Evolutionary conservation across 2,329 filamentous ascomycete genomes (phyloP), one percentile per base, ranked within the genome.

Genomic region (Colletotrichum sp.): DNA sequence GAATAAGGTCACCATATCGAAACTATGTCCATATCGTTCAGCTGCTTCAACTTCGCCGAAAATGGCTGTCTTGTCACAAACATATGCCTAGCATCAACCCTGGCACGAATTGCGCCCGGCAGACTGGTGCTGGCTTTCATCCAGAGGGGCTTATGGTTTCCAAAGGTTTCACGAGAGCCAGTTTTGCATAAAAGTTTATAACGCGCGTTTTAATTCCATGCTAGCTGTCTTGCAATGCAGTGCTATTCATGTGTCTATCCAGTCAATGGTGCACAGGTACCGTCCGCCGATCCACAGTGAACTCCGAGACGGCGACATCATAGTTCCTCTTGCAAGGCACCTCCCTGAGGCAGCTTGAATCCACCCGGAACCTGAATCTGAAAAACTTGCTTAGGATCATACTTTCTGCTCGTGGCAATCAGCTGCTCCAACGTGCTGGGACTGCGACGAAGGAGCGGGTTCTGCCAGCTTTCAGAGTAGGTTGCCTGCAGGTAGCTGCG

Each of bases 401-500:
- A 76, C 71, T 70, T 70, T 32, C 8, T 15, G 59, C 65, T 69
- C 13, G 69, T 71, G 4, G 60, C 63, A 34, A 71, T 32, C 6
- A 70, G 13, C 44, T 71, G 28, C 25, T 71, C 44, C 32, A 71
- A 15, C 1, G 69, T 71, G 22, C 25, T 59, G 3, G 22, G 22
- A 27, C 61, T 71, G 7, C 61, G 69, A 9, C 25, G 60, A 25
- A 36, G 16, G 4, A 71, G 44, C 15, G 69, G 69, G 28, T 67
- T 71, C n/a, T 71, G 69, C 69, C 69, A 71, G n/a, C 69, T 71
- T 27, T 71, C 69, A 8, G 69, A 61, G 7, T 71, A 71, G 2
- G 69, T 71, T 8, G 69, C 19, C 28, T 71, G 69, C 2, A 71
- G 30, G 30, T 71, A 71, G 30, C 19, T 71, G 3, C 69, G 30